Percentiles rank a stretch among this genome's conserved stretches.
Evolutionary conservation across 129 eudicot species (phyloP).

Genomic region (Dittrichia graveolens): DNA sequence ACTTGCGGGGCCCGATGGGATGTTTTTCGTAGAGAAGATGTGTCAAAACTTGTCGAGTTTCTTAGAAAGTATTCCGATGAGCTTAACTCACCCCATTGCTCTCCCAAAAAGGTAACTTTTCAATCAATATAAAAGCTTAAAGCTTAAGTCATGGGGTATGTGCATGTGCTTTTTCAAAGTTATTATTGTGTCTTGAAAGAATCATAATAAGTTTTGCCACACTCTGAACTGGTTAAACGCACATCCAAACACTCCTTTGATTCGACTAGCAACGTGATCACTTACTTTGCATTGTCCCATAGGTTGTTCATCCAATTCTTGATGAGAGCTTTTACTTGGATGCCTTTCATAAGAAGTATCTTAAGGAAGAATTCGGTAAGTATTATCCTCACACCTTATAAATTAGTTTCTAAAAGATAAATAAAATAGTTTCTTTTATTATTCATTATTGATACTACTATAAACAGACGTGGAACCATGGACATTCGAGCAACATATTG

Average conservation of each 20-base stretch:
- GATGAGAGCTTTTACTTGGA: conserved; percentile 76
- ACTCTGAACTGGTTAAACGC: not conserved
- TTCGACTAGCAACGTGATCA: conserved; percentile 4
- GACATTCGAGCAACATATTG: conserved; percentile 78
- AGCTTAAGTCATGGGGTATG: not conserved
- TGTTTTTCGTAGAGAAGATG: conserved; percentile 81
- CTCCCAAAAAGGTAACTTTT: conserved; percentile 49
- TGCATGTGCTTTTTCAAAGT: conserved; percentile 7
- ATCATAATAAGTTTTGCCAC: not conserved
- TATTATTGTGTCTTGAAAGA: conserved; percentile 4
- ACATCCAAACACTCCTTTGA: not conserved
- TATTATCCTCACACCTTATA: not conserved
- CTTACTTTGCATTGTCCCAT: conserved; percentile 20
- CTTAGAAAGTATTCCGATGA: conserved; percentile 67
- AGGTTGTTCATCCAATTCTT: conserved; percentile 85
- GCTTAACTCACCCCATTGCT: conserved; percentile 40
- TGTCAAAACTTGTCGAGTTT: conserved; percentile 75
- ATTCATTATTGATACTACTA: conserved; percentile 4
- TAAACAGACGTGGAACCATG: conserved; percentile 83
- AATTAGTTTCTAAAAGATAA: not conserved
- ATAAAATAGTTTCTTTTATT: not conserved
- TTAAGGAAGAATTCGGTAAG: conserved; percentile 86
- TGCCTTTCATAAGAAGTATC: conserved; percentile 69
- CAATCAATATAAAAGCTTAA: not conserved
- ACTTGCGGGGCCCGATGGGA: conserved; percentile 91